These are phyloP conservation scores for Sporothrix humicola DNA, from an alignment of 2,329 filamentous ascomycete species.

Conservation along the genomic window DNA sequence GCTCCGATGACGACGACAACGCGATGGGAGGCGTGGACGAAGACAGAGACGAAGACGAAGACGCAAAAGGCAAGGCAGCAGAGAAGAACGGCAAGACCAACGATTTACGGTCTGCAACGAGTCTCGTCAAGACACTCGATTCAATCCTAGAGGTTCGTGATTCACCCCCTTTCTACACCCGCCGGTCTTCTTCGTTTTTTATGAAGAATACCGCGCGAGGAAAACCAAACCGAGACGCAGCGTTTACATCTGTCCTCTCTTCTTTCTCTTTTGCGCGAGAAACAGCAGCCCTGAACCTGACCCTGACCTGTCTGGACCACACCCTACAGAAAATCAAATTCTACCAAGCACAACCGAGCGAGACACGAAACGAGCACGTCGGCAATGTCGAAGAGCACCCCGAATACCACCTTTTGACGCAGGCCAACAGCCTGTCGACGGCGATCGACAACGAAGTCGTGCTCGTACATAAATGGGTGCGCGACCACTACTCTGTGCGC, in stretches of 20 bases:
- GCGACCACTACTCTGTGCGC: slow-evolving; percentile 91
- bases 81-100: slow-evolving; percentile 80
- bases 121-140: slow-evolving; percentile 79
- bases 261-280: slow-evolving; percentile 47
- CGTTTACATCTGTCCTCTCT: slow-evolving; percentile 65
- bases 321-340: slow-evolving; percentile 76
- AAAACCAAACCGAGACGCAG: slow-evolving; percentile 44
- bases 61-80: slow-evolving; percentile 75
- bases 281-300: slow-evolving; percentile 74
- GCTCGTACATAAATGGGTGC: slow-evolving; percentile 92
- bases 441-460: slow-evolving; percentile 92
- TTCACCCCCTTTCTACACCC: neutral
- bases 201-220: neutral
- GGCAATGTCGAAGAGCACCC: slow-evolving; percentile 91
- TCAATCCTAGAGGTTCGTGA: slow-evolving; percentile 80
- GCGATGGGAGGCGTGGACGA: slow-evolving; percentile 57
- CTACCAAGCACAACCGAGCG: slow-evolving; percentile 72
- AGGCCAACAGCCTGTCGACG: slow-evolving; percentile 88
- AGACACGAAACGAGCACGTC: slow-evolving; percentile 66
- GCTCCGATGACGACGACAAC: slow-evolving; percentile 65
- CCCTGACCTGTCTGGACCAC: slow-evolving; percentile 52
- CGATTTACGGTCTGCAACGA: slow-evolving; percentile 80
- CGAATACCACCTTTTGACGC: slow-evolving; percentile 85
- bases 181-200: slow-evolving; percentile 35
- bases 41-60: slow-evolving; percentile 64